Percentiles rank a stretch among this genome's conserved stretches.
Evolutionary conservation across 768 basidiomycete species (phyloP).

Genomic region (Naganishia antarctica): DNA sequence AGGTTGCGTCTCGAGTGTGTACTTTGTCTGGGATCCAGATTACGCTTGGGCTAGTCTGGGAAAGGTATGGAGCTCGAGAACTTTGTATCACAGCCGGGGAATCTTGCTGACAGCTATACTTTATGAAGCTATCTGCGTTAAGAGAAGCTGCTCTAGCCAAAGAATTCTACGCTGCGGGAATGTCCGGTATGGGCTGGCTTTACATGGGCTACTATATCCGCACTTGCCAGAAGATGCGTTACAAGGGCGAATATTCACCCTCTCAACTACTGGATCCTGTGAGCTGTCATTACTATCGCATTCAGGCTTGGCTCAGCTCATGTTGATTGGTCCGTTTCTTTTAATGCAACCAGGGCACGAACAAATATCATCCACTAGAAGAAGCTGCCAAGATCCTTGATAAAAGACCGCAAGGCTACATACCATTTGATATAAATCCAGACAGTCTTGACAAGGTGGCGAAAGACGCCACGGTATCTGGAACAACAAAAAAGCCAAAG

Average conservation of each 20-base stretch:
- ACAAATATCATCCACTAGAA: conserved; percentile 68
- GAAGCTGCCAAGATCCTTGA: conserved; percentile 62
- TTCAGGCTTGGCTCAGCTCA: no score
- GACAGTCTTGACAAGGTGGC: not conserved
- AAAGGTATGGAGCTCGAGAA: conserved; percentile 32
- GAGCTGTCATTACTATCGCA: no score
- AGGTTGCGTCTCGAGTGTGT: conserved; percentile 70
- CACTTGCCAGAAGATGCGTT: conserved; percentile 88
- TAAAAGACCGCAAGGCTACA: conserved; percentile 46
- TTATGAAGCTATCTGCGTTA: conserved; percentile 68
- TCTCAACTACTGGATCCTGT: conserved; percentile 86
- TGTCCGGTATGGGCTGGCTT: conserved; percentile 60
- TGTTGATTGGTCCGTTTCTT: no score
- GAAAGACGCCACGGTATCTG: conserved; percentile 2
- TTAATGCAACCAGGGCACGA: conserved; percentile 66
- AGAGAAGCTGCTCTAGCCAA: conserved; percentile 69
- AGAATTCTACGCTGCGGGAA: conserved; percentile 71
- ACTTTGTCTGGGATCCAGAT: conserved; percentile 75
- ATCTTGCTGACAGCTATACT: not conserved
- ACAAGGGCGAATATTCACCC: conserved; percentile 88
- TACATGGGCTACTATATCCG: conserved; percentile 97
- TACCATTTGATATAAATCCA: conserved; percentile 60
- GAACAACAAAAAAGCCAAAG: conserved; percentile 32
- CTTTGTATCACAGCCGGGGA: not conserved
- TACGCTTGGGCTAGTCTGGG: conserved; percentile 49